Evolutionary conservation across 164 flowering plant species (phyloP), one percentile per base, ranked within the genome.

Genomic region (Annona cherimola): DNA sequence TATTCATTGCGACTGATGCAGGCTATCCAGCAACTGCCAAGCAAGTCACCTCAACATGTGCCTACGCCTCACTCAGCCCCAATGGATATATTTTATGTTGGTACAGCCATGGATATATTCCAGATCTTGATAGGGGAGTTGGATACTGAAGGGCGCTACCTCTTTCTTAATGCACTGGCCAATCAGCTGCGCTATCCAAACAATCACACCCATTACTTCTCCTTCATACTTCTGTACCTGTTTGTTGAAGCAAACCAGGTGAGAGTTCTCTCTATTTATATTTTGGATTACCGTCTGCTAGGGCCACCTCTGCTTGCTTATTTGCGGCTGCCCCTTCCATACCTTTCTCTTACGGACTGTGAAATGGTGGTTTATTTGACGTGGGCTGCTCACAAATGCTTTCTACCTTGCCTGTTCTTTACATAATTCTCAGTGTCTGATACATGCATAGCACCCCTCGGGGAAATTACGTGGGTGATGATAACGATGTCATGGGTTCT

Each of bases 131-230:
- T 89, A 4, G 75, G 67, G 73, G 97, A 96, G 14, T 78, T 96
- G 11, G 99, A 96, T 73, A 88, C 97, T 0, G 99, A 96, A 79
- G 99, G 99, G 4, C 93, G 99, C 42, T 96, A 93, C 79, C 91
- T 89, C 61, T 92, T 91, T 69, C 84, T 96, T 9, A 96, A 93
- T 85, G 99, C 99, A 3, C 76, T 92, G 80, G 98, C 97, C 7
- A 96, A 96, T 79, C 98, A 96, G 76, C 81, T 96, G 39, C 98
- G 98, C 71, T 96, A 93, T 76, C 99, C 99, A 8, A 96, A 96
- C 81, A 93, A 86, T 73, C 99, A 96, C 68, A 96, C 98, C 26
- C 99, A 92, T 74, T 96, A 85, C 81, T 96, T 89, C 84, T 93
- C 98, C 43, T 92, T 89, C 78, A 80, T 96, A 75, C 84, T 96